Evolutionary conservation across 2,329 filamentous ascomycete species (phyloP).

Genomic region (Aspergillus chevalieri): DNA sequence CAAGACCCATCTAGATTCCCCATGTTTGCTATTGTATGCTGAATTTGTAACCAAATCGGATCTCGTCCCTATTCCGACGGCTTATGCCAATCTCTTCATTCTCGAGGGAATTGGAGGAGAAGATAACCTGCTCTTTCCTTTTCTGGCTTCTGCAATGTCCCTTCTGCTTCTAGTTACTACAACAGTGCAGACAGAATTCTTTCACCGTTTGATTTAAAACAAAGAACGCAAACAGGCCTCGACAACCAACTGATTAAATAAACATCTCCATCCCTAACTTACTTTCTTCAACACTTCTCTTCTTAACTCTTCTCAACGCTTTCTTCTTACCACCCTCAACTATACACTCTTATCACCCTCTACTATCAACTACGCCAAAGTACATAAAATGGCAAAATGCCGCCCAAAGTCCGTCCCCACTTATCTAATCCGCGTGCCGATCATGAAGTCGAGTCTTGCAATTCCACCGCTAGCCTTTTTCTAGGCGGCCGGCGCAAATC

Average conservation of each 20-base stretch:
- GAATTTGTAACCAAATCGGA: too few species aligned
- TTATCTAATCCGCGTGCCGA: slow-evolving; percentile 9
- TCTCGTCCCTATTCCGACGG: too few species aligned
- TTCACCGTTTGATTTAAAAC: not conserved
- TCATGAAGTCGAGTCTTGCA: slow-evolving; percentile 23
- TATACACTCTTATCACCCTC: not conserved
- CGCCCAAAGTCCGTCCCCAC: slow-evolving; percentile 4
- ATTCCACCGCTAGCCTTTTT: slow-evolving; percentile 36
- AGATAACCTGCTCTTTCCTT: not conserved
- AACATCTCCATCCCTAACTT: not conserved
- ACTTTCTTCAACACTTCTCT: not conserved
- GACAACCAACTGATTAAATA: not conserved
- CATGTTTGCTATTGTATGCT: too few species aligned
- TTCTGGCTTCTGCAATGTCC: not conserved
- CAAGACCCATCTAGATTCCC: too few species aligned
- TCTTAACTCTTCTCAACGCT: not conserved
- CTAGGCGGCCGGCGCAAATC: slow-evolving; percentile 31
- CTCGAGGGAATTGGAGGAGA: too few species aligned
- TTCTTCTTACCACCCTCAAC: slow-evolving; percentile 31
- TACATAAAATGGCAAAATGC: slow-evolving; percentile 4
- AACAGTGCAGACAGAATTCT: not conserved
- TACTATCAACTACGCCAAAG: slow-evolving; percentile 7
- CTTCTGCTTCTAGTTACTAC: not conserved
- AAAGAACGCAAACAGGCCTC: not conserved
- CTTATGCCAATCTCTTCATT: too few species aligned